Base-by-base conservation (phyloP, 148 eudicot species). In the Vaccinium vitisidaea region DNA sequence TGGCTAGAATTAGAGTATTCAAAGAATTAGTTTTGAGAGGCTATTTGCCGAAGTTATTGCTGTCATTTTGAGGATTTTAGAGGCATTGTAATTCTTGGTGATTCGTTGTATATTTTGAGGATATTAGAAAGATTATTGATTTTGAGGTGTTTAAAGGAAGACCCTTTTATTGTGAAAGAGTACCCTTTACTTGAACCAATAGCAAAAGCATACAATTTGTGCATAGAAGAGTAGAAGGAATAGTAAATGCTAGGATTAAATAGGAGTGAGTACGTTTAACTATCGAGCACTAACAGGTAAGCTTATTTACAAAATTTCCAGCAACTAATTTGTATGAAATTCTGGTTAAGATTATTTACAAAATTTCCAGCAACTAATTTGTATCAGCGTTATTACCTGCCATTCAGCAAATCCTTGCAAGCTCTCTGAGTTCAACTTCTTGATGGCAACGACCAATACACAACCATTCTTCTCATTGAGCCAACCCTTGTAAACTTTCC, bases 401-500 rank as follows among this genome's bases (percentile, higher is more conserved):
- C 98, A 96, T 82, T 96, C 98, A 46, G 92, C 86, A 43, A 92
- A 91, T 39, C 98, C 98, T 86, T 96, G 98, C 67, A 88, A 6
- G 88, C 98, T 92, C 70, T 92, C 97, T 4, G 92, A 83, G 77
- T 90, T 89, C 84, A 96, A 87, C 86, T 92, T 94, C 87, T 94
- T 96, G 73, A 96, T 88, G 13, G 98, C 98, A 32, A 94, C 86
- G 80, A 88, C 89, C 23, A 88, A 25, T 30, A 88, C 91, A 54
- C 89, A 85, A 9, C 87, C 87, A 52, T 81, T 86, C 87, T n/a
- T n/a, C n/a, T n/a, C n/a, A n/a, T n/a, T n/a, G n/a, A n/a, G n/a
- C 95, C 92, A 93, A 10, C 98, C 98, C 90, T 89, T 95, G 87
- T 90, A 94, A 30, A 95, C 98, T 81, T 88, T 93, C 16, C 98